A percentile compares a stretch with the other conserved stretches of the same genome.
Conservation (phyloP, 2,329 filamentous ascomycete genomes). For the Boeremia lycopersici region DNA sequence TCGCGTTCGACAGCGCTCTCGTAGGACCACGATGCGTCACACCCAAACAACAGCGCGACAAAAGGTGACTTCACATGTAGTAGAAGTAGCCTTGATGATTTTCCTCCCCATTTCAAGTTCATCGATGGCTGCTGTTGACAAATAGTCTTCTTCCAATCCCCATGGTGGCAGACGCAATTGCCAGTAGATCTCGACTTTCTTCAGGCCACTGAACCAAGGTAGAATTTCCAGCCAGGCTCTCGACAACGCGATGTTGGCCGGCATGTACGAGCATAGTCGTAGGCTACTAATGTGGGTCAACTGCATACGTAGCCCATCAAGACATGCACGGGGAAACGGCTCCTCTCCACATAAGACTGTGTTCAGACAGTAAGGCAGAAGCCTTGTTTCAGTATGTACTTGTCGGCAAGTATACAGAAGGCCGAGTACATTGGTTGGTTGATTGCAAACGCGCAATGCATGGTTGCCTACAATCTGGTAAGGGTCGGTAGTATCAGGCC, state of each 20-base stretch:
- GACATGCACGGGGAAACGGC: not conserved
- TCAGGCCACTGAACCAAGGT: not conserved
- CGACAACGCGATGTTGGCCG: slow-evolving; percentile 1
- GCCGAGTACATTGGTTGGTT: not conserved
- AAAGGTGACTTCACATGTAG: slow-evolving; percentile 1
- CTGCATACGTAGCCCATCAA: not conserved
- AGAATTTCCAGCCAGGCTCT: slow-evolving; percentile 6
- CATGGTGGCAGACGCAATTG: slow-evolving; percentile 2
- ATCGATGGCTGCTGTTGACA: slow-evolving; percentile 4
- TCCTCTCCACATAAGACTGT: slow-evolving; percentile 1
- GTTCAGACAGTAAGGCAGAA: not conserved
- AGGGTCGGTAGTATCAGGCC: not conserved
- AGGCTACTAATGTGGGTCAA: not conserved
- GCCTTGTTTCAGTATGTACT: slow-evolving; percentile 5
- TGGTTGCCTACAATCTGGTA: not conserved
- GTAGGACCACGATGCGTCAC: not conserved
- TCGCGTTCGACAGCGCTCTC: not conserved
- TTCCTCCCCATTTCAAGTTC: not conserved
- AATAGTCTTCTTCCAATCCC: slow-evolving; percentile 4
- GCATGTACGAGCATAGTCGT: slow-evolving; percentile 2
- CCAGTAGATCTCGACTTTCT: slow-evolving; percentile 3
- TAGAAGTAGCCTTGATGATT: not conserved
- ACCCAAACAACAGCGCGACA: slow-evolving; percentile 1
- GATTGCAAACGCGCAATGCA: not conserved
- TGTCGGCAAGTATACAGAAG: slow-evolving; percentile 6